Conservation (phyloP, 148 eudicot species). For the Talinum fruticosum region DNA sequence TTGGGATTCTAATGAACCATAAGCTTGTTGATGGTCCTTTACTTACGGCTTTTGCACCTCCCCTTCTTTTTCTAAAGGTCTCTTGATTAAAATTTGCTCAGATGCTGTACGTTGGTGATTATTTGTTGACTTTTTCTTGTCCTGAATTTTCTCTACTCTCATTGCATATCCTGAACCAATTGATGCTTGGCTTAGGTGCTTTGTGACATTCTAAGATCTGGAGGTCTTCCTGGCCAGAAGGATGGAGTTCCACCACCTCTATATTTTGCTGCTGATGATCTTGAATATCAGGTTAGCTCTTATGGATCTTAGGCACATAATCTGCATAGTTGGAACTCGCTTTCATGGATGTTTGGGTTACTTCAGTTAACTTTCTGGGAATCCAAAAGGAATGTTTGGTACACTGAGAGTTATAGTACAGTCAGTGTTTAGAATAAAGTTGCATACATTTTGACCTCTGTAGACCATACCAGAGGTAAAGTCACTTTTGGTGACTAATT, state of each 20-base stretch:
- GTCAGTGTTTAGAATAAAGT: too few species aligned
- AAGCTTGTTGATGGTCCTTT: not conserved
- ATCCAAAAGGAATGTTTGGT: not conserved
- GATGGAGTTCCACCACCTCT: constrained; percentile 42
- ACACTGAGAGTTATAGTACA: not conserved
- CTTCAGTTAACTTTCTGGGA: not conserved
- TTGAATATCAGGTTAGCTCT: constrained; percentile 53
- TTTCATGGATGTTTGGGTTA: constrained; percentile 14
- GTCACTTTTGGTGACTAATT: too few species aligned
- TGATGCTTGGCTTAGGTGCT: constrained; percentile 41
- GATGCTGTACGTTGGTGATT: not conserved
- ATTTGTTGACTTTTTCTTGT: not conserved
- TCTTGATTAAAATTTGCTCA: not conserved
- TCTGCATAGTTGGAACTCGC: not conserved
- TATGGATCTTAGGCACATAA: not conserved
- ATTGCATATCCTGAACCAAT: constrained; percentile 5
- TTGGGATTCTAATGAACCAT: not conserved
- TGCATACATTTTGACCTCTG: too few species aligned
- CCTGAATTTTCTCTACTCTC: not conserved
- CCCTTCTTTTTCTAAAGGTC: not conserved
- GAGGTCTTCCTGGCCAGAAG: constrained; percentile 44
- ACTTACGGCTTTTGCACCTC: not conserved
- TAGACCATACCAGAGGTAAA: too few species aligned
- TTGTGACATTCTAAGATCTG: constrained; percentile 51
- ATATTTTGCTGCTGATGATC: constrained; percentile 58